phyloP scores from a whole-genome alignment of 805 yeast genomes.

The Diddensiella caesifluorescens region DNA sequence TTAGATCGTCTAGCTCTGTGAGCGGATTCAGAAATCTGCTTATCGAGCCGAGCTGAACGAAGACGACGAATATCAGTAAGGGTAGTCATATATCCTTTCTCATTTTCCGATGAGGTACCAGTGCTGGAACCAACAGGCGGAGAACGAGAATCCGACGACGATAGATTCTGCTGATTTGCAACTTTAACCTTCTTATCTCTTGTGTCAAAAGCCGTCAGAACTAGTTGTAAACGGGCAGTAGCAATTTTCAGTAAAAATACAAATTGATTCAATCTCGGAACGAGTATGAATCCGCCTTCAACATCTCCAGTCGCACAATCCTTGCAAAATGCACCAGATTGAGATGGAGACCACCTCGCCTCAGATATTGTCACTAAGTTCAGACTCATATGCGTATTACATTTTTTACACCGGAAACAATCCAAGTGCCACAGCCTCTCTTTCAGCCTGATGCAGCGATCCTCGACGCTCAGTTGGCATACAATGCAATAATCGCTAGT shows the following conservation, averaged over 20 bases:
- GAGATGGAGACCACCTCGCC: slow-evolving; percentile 37
- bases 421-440: slow-evolving; percentile 74
- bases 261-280: slow-evolving; percentile 68
- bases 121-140: not conserved
- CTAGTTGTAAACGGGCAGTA: slow-evolving; percentile 52
- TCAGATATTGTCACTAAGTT: slow-evolving; percentile 12
- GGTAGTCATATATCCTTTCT: slow-evolving; percentile 54
- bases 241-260: slow-evolving; percentile 79
- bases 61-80: slow-evolving; percentile 71
- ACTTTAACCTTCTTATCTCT: slow-evolving; percentile 16
- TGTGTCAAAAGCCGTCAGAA: slow-evolving; percentile 31
- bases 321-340: slow-evolving; percentile 47
- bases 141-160: not conserved
- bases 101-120: slow-evolving; percentile 9
- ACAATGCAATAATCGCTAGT: slow-evolving; percentile 69
- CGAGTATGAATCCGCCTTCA: slow-evolving; percentile 40
- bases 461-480: slow-evolving; percentile 79
- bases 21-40: slow-evolving; percentile 47
- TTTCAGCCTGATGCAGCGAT: slow-evolving; percentile 57
- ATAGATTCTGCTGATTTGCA: slow-evolving; percentile 3
- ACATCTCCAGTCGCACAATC: slow-evolving; percentile 48
- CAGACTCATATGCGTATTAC: slow-evolving; percentile 44
- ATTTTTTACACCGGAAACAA: slow-evolving; percentile 65
- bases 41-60: slow-evolving; percentile 66
- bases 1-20: slow-evolving; percentile 62